A percentile compares a stretch with the other conserved stretches of the same genome.
phyloP scores from a whole-genome alignment of 441 rosid species.

The Eruca vesicaria region DNA sequence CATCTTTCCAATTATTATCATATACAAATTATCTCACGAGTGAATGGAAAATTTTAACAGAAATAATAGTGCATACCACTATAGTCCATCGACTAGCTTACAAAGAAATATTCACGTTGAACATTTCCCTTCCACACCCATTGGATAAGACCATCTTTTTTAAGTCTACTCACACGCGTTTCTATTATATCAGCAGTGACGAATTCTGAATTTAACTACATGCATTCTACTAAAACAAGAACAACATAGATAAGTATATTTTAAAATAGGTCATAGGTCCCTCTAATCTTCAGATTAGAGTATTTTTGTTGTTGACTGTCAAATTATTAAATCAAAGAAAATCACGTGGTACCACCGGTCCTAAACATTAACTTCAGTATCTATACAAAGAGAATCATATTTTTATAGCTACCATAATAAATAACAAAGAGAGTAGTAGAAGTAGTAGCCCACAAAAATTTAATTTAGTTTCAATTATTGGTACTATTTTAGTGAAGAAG shows the following conservation, averaged over 20 bases:
- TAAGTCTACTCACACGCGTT: conserved; percentile 25
- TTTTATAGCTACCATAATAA: conserved; percentile 21
- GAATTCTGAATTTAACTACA: background rate
- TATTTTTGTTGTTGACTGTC: background rate
- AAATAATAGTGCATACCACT: background rate
- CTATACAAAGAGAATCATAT: background rate
- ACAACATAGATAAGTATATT: background rate
- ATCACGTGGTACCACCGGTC: background rate
- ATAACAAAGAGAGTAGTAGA: conserved; percentile 12
- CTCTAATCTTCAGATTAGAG: background rate
- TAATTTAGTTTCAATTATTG: conserved; percentile 21
- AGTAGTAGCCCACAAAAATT: conserved; percentile 10
- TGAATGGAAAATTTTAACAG: background rate
- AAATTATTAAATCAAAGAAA: background rate
- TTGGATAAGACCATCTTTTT: conserved; percentile 27
- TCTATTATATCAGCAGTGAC: conserved; percentile 11
- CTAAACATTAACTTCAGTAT: conserved; percentile 17
- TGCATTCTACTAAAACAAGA: background rate
- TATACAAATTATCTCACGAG: background rate
- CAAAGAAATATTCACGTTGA: conserved; percentile 28
- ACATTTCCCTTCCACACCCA: conserved; percentile 17
- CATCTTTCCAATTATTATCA: background rate
- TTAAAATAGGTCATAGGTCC: background rate
- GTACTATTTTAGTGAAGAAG: background rate
- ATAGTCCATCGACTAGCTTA: conserved; percentile 19